Conservation (phyloP, 768 basidiomycete genomes). For the Trametes villosa region DNA sequence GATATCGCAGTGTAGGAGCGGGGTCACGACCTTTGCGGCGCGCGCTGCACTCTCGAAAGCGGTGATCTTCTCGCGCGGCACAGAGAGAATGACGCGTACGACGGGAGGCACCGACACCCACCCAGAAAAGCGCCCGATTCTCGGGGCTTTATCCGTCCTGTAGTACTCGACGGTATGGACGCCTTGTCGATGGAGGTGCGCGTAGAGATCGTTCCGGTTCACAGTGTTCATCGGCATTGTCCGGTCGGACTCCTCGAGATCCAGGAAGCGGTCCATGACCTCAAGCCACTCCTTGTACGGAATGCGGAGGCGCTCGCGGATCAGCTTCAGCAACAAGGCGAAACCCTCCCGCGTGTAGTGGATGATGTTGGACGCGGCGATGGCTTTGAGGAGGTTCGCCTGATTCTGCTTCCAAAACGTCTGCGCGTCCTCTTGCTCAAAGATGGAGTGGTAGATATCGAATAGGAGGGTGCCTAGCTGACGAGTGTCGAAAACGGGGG, state of each 20-base stretch:
- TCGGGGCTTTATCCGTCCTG: background rate
- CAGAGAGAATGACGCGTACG: constrained; percentile 40
- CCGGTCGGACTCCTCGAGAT: constrained; percentile 32
- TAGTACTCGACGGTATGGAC: constrained; percentile 39
- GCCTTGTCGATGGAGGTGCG: constrained; percentile 46
- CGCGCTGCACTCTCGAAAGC: constrained; percentile 33
- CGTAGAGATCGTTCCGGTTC: constrained; percentile 52
- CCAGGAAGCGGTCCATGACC: constrained; percentile 42
- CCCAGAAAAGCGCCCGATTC: constrained; percentile 14
- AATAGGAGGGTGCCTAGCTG: constrained; percentile 46
- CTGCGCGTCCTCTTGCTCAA: constrained; percentile 42
- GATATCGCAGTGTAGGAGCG: constrained; percentile 32
- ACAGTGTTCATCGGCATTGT: constrained; percentile 34
- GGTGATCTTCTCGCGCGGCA: constrained; percentile 40
- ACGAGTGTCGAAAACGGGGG: constrained; percentile 33
- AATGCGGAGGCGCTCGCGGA: constrained; percentile 41
- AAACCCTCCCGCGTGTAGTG: constrained; percentile 57
- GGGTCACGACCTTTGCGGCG: constrained; percentile 26
- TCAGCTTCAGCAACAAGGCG: constrained; percentile 45
- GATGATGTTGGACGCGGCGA: constrained; percentile 32
- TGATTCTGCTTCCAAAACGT: constrained; percentile 10
- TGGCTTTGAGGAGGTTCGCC: constrained; percentile 6
- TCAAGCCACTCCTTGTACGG: constrained; percentile 44
- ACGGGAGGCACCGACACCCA: constrained; percentile 42
- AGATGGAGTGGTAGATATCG: constrained; percentile 49